Evolutionary conservation across 2,329 filamentous ascomycete genomes (phyloP).

Genomic region (Phaeophleospora eucalypticola): DNA sequence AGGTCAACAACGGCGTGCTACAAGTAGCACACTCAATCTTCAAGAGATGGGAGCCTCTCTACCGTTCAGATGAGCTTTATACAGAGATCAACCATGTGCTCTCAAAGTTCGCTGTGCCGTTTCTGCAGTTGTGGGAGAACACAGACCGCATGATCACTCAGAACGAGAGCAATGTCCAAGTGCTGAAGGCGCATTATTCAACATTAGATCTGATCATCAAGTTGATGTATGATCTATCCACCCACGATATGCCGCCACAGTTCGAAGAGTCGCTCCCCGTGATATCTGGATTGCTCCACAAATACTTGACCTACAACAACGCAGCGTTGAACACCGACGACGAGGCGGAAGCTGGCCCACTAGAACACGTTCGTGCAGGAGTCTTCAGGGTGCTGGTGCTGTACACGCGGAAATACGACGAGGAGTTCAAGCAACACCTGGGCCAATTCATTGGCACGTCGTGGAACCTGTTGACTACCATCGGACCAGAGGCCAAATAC

Average conservation of each 20-base stretch:
- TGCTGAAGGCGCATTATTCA: slow-evolving; percentile 72
- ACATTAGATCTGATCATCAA: slow-evolving; percentile 86
- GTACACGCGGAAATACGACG: slow-evolving; percentile 91
- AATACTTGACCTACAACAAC: slow-evolving; percentile 89
- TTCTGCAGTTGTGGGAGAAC: slow-evolving; percentile 72
- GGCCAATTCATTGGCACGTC: slow-evolving; percentile 82
- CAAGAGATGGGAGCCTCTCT: slow-evolving; percentile 89
- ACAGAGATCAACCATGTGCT: slow-evolving; percentile 96
- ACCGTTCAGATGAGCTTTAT: slow-evolving; percentile 87
- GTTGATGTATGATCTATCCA: slow-evolving; percentile 94
- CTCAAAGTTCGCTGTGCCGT: slow-evolving; percentile 75
- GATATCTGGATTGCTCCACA: slow-evolving; percentile 78
- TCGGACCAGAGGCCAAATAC: slow-evolving; percentile 85
- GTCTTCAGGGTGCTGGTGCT: slow-evolving; percentile 89
- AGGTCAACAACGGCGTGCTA: slow-evolving; percentile 87
- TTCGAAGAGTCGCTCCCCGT: slow-evolving; percentile 83
- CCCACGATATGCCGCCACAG: slow-evolving; percentile 88
- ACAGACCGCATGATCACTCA: slow-evolving; percentile 67
- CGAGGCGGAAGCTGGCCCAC: slow-evolving; percentile 77
- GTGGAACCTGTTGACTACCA: slow-evolving; percentile 84
- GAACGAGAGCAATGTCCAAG: slow-evolving; percentile 70
- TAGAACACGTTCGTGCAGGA: slow-evolving; percentile 85
- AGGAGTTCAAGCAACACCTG: slow-evolving; percentile 79
- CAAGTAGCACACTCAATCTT: slow-evolving; percentile 99
- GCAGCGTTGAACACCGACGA: slow-evolving; percentile 77